Evolutionary conservation across 2,329 filamentous ascomycete species (phyloP), one percentile per base, ranked within the genome.

Genomic region (Podosphaera fusca): DNA sequence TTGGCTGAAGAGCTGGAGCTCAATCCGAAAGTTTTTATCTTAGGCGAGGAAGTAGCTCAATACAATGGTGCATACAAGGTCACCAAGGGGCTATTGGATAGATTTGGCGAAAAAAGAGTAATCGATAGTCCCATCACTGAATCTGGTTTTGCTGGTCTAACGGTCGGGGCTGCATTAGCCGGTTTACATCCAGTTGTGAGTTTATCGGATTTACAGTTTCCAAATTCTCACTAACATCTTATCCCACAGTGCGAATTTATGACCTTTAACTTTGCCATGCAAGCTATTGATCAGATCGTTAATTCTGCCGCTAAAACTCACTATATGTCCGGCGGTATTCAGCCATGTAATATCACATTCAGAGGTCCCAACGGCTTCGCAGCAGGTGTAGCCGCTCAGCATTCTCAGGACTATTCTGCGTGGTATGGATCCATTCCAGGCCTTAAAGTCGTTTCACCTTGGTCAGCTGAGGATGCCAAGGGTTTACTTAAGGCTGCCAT

Each of bases 201-300:
- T 80, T 55, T 35, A 33, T 52, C 33, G 14, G 10, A 12, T 42
- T 42, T 42, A 5, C 10, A 42, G 10, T 12, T 7, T 42, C 5
- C 38, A 3, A 12, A 3, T 14, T 7, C 10, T 14, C n/a, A 42
- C 38, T 42, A 14, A 42, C n/a, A 42, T 42, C 10, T 12, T 42
- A 42, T 42, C 56, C 57, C 35, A 46, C 63, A 92, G 87, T 92
- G 85, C 80, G 92, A 98, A 76, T 98, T 98, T 79, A 98, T 98
- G 92, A 98, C 92, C 68, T 96, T 95, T 82, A 98, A 98, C 81
- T 96, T 96, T 70, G 90, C 92, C 72, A 98, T 98, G 92, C 92
- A 98, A 76, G 87, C 92, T 70, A 98, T 98, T 72, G 92, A 98
- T 72, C 92, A 98, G 72, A 87, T 98, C 70, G 89, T 98, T 81